Conservation (phyloP, 345 rosid species). For the Odontarrhena argentea region DNA sequence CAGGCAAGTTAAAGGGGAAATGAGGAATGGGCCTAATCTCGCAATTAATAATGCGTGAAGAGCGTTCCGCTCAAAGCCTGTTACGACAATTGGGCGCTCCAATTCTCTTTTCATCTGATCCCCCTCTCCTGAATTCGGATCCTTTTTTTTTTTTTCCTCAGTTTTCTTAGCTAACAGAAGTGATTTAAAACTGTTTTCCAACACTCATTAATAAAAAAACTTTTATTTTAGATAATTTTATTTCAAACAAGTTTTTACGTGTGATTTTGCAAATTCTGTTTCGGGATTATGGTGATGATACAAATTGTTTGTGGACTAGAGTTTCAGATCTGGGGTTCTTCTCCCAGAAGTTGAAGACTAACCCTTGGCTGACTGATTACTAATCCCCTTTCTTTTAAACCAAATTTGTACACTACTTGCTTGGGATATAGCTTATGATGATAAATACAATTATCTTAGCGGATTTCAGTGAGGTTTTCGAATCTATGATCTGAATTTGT, state of each 20-base stretch:
- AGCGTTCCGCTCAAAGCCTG: slow-evolving; percentile 27
- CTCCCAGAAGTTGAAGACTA: slow-evolving; percentile 74
- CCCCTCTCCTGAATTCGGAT: not conserved
- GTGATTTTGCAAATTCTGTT: too few species aligned
- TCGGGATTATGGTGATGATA: slow-evolving; percentile 64
- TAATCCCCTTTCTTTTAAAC: not conserved
- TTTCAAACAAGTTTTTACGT: too few species aligned
- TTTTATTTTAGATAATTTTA: too few species aligned
- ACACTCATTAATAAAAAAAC: too few species aligned
- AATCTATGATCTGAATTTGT: slow-evolving; percentile 69
- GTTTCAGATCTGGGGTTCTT: slow-evolving; percentile 85
- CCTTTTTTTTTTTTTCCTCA: not conserved
- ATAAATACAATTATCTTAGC: slow-evolving; percentile 71
- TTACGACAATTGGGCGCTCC: slow-evolving; percentile 30
- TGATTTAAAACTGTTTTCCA: too few species aligned
- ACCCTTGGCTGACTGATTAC: slow-evolving; percentile 99
- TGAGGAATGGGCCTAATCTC: slow-evolving; percentile 21
- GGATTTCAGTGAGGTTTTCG: slow-evolving; percentile 86
- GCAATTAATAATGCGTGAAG: slow-evolving; percentile 6
- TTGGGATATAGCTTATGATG: slow-evolving; percentile 69
- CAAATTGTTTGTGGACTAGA: slow-evolving; percentile 78
- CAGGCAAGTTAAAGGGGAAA: slow-evolving; percentile 29
- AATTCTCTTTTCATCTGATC: slow-evolving; percentile 20
- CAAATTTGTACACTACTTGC: not conserved
- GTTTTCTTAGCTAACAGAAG: too few species aligned